Evolutionary conservation across 192 early-diverging fungal species (phyloP).

Genomic region (Coemansia sp.): DNA sequence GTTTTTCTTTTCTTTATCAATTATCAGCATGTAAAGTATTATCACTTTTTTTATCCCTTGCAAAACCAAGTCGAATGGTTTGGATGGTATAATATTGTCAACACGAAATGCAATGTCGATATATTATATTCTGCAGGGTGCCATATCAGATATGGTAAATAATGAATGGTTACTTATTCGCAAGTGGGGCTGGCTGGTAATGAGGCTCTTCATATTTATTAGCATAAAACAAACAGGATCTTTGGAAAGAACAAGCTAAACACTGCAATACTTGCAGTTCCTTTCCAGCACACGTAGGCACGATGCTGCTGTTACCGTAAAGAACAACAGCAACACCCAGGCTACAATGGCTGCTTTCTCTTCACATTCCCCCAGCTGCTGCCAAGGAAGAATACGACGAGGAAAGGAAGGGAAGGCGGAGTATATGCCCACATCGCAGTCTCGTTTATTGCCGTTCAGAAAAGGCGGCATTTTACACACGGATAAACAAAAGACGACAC

Average conservation of each 20-base stretch:
- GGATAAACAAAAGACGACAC: conserved; percentile 1
- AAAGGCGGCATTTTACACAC: conserved; percentile 1
- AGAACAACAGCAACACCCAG: neutral
- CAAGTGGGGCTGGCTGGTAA: neutral
- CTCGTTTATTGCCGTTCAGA: conserved; percentile 38
- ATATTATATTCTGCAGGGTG: too few relatives aligned
- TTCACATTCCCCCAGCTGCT: neutral
- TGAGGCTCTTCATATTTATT: conserved; percentile 11
- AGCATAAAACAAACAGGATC: conserved; percentile 1
- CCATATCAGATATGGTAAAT: too few relatives aligned
- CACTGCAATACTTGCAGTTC: conserved; percentile 44
- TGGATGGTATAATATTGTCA: too few relatives aligned
- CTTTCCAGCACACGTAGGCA: neutral
- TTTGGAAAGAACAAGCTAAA: conserved; percentile 32
- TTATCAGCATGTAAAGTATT: too few relatives aligned
- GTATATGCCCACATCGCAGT: conserved; percentile 52
- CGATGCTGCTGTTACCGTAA: neutral
- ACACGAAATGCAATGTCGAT: too few relatives aligned
- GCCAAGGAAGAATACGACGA: neutral
- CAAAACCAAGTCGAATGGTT: too few relatives aligned
- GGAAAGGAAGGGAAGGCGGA: conserved; percentile 30
- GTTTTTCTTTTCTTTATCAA: neutral
- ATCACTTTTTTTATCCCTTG: too few relatives aligned
- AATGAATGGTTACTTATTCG: too few relatives aligned
- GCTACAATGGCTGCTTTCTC: neutral